phyloP scores from a whole-genome alignment of 2,329 filamentous ascomycete genomes.

The Kalaharituber pfeilii region DNA sequence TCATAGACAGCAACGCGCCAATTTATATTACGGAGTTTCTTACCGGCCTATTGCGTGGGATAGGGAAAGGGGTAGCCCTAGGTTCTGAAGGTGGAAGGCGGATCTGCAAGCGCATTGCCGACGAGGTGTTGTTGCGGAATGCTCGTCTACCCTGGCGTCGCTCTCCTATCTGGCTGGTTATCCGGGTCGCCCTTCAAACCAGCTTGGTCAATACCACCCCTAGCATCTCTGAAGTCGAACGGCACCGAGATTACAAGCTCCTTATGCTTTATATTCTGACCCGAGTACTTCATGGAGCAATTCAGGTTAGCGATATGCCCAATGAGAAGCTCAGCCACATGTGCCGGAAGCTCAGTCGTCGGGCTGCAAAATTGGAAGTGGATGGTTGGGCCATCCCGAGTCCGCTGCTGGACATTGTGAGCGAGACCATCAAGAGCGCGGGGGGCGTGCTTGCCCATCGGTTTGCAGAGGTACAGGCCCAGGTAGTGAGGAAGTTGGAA shows the following conservation, averaged over 20 bases:
- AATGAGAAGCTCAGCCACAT: slow-evolving; percentile 29
- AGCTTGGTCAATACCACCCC: background rate
- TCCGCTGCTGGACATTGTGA: background rate
- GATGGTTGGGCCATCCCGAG: background rate
- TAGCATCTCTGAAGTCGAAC: background rate
- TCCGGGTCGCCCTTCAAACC: slow-evolving; percentile 36
- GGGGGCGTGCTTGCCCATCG: slow-evolving; percentile 9
- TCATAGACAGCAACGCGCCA: slow-evolving; percentile 35
- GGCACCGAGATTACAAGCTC: slow-evolving; percentile 31
- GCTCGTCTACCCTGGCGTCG: slow-evolving; percentile 34
- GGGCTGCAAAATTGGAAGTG: slow-evolving; percentile 30
- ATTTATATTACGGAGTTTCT: slow-evolving; percentile 37
- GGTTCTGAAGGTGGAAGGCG: slow-evolving; percentile 12
- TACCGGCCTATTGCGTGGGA: slow-evolving; percentile 29
- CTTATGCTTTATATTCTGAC: slow-evolving; percentile 35
- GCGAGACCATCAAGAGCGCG: slow-evolving; percentile 6
- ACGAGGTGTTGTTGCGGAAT: slow-evolving; percentile 32
- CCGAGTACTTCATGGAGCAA: slow-evolving; percentile 25
- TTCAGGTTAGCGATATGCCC: slow-evolving; percentile 12
- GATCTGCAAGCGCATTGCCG: slow-evolving; percentile 37
- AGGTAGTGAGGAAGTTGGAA: background rate
- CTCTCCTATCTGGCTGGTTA: slow-evolving; percentile 38
- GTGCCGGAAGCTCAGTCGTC: slow-evolving; percentile 31
- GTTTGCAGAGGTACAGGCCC: slow-evolving; percentile 6
- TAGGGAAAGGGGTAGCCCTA: slow-evolving; percentile 23